Percentiles rank a stretch among this genome's conserved stretches.
phyloP scores from a whole-genome alignment of 1,284 basidiomycete genomes.

The Ceratobasidium papillatum region DNA sequence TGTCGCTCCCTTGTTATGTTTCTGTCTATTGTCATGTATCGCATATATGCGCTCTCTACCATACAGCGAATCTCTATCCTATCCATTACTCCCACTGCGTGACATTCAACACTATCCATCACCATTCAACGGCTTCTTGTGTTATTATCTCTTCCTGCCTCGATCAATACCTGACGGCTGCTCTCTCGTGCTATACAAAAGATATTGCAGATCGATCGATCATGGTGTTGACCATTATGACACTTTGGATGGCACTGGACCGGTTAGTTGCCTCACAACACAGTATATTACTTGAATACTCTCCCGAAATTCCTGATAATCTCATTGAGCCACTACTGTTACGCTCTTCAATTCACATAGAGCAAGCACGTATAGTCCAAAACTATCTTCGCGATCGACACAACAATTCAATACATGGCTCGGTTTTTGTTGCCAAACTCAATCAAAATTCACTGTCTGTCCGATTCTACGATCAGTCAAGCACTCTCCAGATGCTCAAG shows the following conservation, averaged over 20 bases:
- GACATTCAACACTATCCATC: too few species aligned
- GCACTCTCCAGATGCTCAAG: background rate
- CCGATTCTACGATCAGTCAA: background rate
- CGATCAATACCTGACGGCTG: background rate
- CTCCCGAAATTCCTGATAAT: constrained; percentile 35
- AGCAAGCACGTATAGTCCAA: constrained; percentile 43
- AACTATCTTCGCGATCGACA: constrained; percentile 51
- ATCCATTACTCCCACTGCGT: too few species aligned
- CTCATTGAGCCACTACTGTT: constrained; percentile 33
- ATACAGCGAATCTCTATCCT: too few species aligned
- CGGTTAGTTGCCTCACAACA: constrained; percentile 13
- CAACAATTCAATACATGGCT: background rate
- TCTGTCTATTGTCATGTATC: too few species aligned
- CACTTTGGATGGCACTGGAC: constrained; percentile 42
- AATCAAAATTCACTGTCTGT: background rate
- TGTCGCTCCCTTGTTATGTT: too few species aligned
- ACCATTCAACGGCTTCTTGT: too few species aligned
- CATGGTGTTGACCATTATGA: constrained; percentile 41
- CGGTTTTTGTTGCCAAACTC: background rate
- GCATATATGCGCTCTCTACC: too few species aligned
- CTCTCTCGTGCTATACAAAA: background rate
- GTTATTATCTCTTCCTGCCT: background rate
- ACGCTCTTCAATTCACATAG: background rate
- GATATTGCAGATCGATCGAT: constrained; percentile 34
- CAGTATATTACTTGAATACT: constrained; percentile 40